Evolutionary conservation across 2,329 filamentous ascomycete genomes (phyloP).

Genomic region (Eutypella sp.): DNA sequence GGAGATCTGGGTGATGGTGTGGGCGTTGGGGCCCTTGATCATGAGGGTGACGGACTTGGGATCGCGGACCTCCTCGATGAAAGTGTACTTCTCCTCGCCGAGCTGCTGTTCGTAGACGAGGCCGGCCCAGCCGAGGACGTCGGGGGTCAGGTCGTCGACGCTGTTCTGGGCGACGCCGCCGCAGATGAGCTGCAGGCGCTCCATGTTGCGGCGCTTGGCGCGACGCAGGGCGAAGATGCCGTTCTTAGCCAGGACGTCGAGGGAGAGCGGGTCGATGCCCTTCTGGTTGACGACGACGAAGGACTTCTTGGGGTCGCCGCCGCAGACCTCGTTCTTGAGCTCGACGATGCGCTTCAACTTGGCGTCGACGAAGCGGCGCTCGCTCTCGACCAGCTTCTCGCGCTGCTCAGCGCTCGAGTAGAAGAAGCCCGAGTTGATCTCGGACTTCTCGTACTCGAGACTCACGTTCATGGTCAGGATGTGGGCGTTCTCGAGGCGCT

Average conservation of each 20-base stretch:
- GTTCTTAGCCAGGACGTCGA: constrained; percentile 97
- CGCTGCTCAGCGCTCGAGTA: constrained; percentile 96
- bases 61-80: constrained; percentile 97
- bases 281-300: constrained; percentile 99
- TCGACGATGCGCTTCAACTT: constrained; percentile 98
- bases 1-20: constrained; percentile 95
- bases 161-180: constrained; percentile 92
- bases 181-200: constrained; percentile 90
- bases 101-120: constrained; percentile 95
- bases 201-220: constrained; percentile 98
- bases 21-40: constrained; percentile 95
- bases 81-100: constrained; percentile 98
- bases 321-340: constrained; percentile 95
- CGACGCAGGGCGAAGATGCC: constrained; percentile 90
- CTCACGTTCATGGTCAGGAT: constrained; percentile 96
- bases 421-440: constrained; percentile 99
- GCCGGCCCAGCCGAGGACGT: constrained; percentile 91
- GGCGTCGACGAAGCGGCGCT: constrained; percentile 90
- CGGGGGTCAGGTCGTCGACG: constrained; percentile 84
- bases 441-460: constrained; percentile 97
- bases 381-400: constrained; percentile 96
- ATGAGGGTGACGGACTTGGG: constrained; percentile 95
- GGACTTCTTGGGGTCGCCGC: constrained; percentile 84
- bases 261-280: constrained; percentile 92
- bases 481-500: constrained; percentile 89